A percentile compares a stretch with the other conserved stretches of the same genome.
Evolutionary conservation across 176 grass and related monocot species (phyloP).

Genomic region (Carex parvula): DNA sequence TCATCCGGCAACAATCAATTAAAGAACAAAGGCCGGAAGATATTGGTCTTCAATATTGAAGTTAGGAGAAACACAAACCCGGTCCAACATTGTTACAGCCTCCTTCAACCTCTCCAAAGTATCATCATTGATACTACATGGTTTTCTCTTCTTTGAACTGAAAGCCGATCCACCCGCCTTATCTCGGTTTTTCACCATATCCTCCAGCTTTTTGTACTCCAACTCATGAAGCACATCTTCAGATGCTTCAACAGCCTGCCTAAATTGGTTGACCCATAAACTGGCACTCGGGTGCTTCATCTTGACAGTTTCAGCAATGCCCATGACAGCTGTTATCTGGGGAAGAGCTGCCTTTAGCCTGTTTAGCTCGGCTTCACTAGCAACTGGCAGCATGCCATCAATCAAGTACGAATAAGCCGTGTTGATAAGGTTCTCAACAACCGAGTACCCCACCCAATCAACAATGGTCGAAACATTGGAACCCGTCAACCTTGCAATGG

Average conservation of each 20-base stretch:
- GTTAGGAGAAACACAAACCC: too few relatives aligned
- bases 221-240: slow-evolving; percentile 24
- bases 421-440: neutral
- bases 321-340: neutral
- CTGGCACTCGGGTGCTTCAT: neutral
- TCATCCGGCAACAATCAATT: neutral
- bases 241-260: neutral
- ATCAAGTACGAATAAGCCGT: too few relatives aligned
- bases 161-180: neutral
- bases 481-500: too few relatives aligned
- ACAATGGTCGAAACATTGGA: too few relatives aligned
- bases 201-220: neutral
- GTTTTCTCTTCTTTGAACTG: neutral
- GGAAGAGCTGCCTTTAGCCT: neutral
- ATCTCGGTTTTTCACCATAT: neutral
- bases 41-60: neutral
- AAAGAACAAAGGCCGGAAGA: too few relatives aligned
- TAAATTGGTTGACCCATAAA: slow-evolving; percentile 9
- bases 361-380: neutral
- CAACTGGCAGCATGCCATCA: too few relatives aligned
- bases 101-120: neutral
- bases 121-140: neutral
- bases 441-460: too few relatives aligned
- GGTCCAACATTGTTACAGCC: neutral
- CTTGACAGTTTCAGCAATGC: neutral